A percentile compares a stretch with the other conserved stretches of the same genome.
Evolutionary conservation across 2,329 filamentous ascomycete species (phyloP).

Genomic region (Tolypocladium ophioglossoides): DNA sequence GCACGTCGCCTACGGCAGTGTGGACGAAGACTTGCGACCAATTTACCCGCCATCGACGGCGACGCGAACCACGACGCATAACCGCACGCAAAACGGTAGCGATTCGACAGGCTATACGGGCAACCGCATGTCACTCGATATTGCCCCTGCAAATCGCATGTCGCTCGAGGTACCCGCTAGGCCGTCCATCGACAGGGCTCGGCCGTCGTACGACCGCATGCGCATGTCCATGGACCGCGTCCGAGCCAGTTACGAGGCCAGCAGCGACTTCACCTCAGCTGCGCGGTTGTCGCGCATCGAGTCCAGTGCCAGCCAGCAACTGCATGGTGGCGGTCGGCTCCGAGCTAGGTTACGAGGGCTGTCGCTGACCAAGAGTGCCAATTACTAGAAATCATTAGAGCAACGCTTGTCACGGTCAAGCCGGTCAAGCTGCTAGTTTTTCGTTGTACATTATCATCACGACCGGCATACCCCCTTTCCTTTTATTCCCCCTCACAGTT

Average conservation of each 20-base stretch:
- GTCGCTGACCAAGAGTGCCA: constrained; percentile 30
- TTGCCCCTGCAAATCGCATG: constrained; percentile 36
- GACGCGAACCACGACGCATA: constrained; percentile 63
- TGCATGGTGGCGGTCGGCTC: constrained; percentile 14
- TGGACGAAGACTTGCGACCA: constrained; percentile 80
- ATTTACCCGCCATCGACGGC: constrained; percentile 90
- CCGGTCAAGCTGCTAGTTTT: constrained; percentile 2
- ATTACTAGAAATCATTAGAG: constrained; percentile 20
- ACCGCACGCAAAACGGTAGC: constrained; percentile 80
- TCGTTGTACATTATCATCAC: constrained; percentile 18
- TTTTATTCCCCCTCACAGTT: constrained; percentile 18
- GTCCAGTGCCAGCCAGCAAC: constrained; percentile 46
- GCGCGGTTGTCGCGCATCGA: constrained; percentile 78
- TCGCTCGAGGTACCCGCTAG: constrained; percentile 46
- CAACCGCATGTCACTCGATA: constrained; percentile 44
- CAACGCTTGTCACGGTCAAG: constrained; percentile 6
- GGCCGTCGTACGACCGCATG: constrained; percentile 82
- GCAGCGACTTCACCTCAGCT: constrained; percentile 84
- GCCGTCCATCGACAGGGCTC: constrained; percentile 54
- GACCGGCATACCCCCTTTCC: constrained; percentile 8
- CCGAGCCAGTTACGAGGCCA: constrained; percentile 74
- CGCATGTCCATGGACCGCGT: constrained; percentile 79
- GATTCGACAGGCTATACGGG: constrained; percentile 86
- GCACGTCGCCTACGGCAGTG: constrained; percentile 48
- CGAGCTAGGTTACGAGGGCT: constrained; percentile 29